Percentiles rank a stretch among this genome's conserved stretches.
Conservation (phyloP, 1,139 yeast genomes). For the Suhomyces bolitotheri region DNA sequence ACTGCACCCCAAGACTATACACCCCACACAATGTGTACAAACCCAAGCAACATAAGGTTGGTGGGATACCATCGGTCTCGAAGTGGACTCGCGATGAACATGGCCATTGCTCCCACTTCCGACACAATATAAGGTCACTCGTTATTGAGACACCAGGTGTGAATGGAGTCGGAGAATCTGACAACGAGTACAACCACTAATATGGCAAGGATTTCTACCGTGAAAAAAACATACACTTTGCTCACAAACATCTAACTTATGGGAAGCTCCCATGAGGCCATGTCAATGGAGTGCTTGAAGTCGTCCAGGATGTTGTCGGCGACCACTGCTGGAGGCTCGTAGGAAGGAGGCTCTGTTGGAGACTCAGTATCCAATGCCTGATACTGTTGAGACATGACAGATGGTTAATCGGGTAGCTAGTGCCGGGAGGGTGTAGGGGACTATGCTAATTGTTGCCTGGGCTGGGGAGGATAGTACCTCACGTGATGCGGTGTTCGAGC, state of each 20-base stretch:
- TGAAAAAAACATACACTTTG: constrained; percentile 73
- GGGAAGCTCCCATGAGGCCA: constrained; percentile 74
- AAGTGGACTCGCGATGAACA: constrained; percentile 58
- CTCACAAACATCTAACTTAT: constrained; percentile 75
- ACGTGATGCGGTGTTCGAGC: neutral
- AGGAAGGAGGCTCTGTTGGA: constrained; percentile 11
- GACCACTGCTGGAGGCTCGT: constrained; percentile 28
- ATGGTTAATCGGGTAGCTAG: constrained; percentile 1
- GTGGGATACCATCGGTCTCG: constrained; percentile 66
- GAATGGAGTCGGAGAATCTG: constrained; percentile 46
- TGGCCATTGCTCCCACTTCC: constrained; percentile 59
- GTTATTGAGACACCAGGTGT: constrained; percentile 60
- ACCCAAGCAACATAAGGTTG: constrained; percentile 55
- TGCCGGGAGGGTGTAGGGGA: neutral
- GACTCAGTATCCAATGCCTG: constrained; percentile 6
- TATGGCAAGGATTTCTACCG: constrained; percentile 64
- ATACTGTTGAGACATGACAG: constrained; percentile 8
- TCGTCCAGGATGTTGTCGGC: constrained; percentile 66
- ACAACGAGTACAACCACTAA: constrained; percentile 60
- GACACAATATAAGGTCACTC: constrained; percentile 62
- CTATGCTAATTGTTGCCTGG: neutral
- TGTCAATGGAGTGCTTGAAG: constrained; percentile 79
- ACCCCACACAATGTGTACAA: constrained; percentile 77
- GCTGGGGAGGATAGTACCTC: neutral
- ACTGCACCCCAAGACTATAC: constrained; percentile 66